Base-by-base conservation (phyloP, 768 basidiomycete species). In the Tricholoma sp. region DNA sequence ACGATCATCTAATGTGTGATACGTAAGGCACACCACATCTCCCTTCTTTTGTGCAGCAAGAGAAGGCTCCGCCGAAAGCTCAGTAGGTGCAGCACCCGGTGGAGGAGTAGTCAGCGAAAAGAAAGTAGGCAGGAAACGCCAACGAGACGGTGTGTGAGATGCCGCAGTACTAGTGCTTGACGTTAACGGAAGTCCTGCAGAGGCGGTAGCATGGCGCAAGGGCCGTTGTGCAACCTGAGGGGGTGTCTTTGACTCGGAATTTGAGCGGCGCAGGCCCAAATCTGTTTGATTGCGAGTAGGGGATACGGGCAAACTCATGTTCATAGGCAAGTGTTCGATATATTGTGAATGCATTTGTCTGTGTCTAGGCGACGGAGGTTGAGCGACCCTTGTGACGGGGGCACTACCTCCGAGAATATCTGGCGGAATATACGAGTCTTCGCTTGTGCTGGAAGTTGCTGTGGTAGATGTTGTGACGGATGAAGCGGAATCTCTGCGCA, bases 1-100 rank as follows among this genome's bases (percentile, higher is more conserved):
- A 31, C 77, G 75, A 65, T 95, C 90, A 59, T 88, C 83, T 17
- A 94, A 76, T 12, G 87, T 89, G 59, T 80, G 71, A 65, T 95
- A 95, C 42, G 73, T 72, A 3, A 93, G 66, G 63, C 89, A 91
- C 6, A 84, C 70, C 2, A 95, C 76, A 47, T 93, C 89, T 2
- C 92, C 92, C 60, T 75, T 82, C 34, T 73, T 65, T 42, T 76
- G 80, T 2, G 64, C 64, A 13, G 73, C 60, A 8, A 60, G 57
- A 9, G 58, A 52, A 2, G 59, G 55, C 6, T 64, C 50, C 17
- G 50, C 37, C 57, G 59, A 49, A 31, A 62, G 57, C 15, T 63
- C 57, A 17, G 55, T 41, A 44, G 52, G 57, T 13, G 59, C 49
- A 53, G 53, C 50, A 65, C 67, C 55, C 63, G 68, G 33, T 52